Conservation (phyloP, 768 basidiomycete genomes). For the Amanita inopinata region DNA sequence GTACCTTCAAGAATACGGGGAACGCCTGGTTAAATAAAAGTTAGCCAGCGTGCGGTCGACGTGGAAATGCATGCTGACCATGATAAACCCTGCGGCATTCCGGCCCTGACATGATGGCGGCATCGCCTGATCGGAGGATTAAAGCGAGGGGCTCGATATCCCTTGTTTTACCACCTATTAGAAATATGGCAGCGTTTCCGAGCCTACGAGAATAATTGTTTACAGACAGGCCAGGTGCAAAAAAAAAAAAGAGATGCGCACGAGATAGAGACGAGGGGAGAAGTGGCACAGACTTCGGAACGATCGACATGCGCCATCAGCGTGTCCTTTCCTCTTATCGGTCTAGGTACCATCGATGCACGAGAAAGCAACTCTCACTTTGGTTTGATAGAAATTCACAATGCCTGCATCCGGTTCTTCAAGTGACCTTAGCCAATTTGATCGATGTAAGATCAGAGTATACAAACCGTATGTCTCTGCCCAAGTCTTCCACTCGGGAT, state of each 20-base stretch:
- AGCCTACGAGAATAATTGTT: constrained; percentile 36
- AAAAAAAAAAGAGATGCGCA: constrained; percentile 26
- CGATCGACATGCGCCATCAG: constrained; percentile 98
- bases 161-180: constrained; percentile 78
- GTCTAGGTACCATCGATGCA: not conserved
- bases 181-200: constrained; percentile 82
- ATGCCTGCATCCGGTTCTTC: constrained; percentile 94
- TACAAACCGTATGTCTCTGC: constrained; percentile 61
- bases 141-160: constrained; percentile 72
- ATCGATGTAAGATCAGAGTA: not conserved
- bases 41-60: not conserved
- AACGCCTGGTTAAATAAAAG: constrained; percentile 42
- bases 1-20: constrained; percentile 82
- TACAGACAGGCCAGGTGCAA: constrained; percentile 4
- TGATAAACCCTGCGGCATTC: constrained; percentile 84
- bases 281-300: constrained; percentile 86
- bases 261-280: constrained; percentile 93
- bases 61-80: constrained; percentile 36
- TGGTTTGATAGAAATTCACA: constrained; percentile 88
- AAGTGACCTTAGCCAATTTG: constrained; percentile 4
- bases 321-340: constrained; percentile 46
- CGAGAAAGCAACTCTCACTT: constrained; percentile 25
- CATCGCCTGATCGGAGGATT: constrained; percentile 84
- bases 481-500: constrained; percentile 69
- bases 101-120: constrained; percentile 88